phyloP scores from a whole-genome alignment of 768 basidiomycete species.

The Rhizopogon vinicolor region DNA sequence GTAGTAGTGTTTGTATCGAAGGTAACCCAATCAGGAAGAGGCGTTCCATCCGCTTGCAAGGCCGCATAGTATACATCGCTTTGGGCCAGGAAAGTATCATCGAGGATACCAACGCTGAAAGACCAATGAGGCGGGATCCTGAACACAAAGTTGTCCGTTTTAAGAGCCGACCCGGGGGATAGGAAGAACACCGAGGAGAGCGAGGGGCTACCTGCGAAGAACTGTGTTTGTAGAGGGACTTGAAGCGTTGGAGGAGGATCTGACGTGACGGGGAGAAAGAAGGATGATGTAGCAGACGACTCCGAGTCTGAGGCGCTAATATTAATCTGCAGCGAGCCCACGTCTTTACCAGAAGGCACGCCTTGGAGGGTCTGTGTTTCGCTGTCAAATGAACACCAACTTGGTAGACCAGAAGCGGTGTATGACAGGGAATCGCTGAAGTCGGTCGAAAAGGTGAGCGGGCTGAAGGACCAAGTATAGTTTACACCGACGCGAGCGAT shows the following conservation, averaged over 20 bases:
- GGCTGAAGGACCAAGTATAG: slow-evolving; percentile 69
- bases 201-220: slow-evolving; percentile 52
- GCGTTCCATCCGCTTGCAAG: slow-evolving; percentile 59
- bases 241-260: slow-evolving; percentile 50
- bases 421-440: slow-evolving; percentile 43
- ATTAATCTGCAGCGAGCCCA: slow-evolving; percentile 56
- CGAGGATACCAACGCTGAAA: slow-evolving; percentile 82
- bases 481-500: slow-evolving; percentile 64
- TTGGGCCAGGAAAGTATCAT: slow-evolving; percentile 51
- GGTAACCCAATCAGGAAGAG: slow-evolving; percentile 68
- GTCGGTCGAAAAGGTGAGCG: slow-evolving; percentile 56
- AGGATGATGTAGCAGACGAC: slow-evolving; percentile 45
- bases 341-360: slow-evolving; percentile 56
- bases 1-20: slow-evolving; percentile 70
- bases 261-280: slow-evolving; percentile 54
- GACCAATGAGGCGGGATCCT: slow-evolving; percentile 82
- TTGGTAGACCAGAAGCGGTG: slow-evolving; percentile 53
- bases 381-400: slow-evolving; percentile 76
- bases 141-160: slow-evolving; percentile 46
- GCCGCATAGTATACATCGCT: slow-evolving; percentile 59
- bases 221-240: slow-evolving; percentile 54
- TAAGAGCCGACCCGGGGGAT: slow-evolving; percentile 53
- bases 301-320: slow-evolving; percentile 57
- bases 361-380: slow-evolving; percentile 59
- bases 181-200: slow-evolving; percentile 76